Base-by-base conservation (phyloP, 2,329 filamentous ascomycete species). In the Meredithiella fracta region DNA sequence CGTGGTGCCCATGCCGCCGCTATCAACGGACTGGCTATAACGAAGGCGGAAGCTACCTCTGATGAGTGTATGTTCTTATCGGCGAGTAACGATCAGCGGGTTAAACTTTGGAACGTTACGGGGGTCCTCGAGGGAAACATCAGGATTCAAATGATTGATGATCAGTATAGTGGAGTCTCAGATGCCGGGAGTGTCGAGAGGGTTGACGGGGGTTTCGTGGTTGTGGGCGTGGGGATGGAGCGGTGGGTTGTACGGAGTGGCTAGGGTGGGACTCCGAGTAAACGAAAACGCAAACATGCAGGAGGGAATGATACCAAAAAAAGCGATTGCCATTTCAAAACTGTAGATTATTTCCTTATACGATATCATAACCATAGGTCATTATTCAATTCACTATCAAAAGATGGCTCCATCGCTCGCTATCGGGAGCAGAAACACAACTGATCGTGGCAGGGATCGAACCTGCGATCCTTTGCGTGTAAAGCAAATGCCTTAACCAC, bases 1-100 rank as follows among this genome's bases (percentile, higher is more conserved):
- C 70, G 70, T 23, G 72, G 73, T 1, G 83, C 85, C 0, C 86
- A 92, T 63, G 80, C 82, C 0, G 84, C 85, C 1, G 83, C 85
- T 1, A 72, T 90, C 47, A 89, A 84, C 17, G 79, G 77, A 0
- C 61, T 79, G 1, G 53, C 58, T 3, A 34, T 59, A 3, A 34
- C 31, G 5, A 23, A 31, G n/a, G 51, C n/a, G 23, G 37, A 47
- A 29, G 40, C 29, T 11, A 23, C n/a, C 5, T 17, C 9, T 9
- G 51, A 57, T 31, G 11, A 11, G 17, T 49, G 53, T 22, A n/a
- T 52, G 8, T 38, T 57, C 15, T 68, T 73, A 26, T 77, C 69
- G 7, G 69, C 72, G 31, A 77, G 79, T 63, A 83, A 80, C 59
- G 80, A 83, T 65, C 80, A 83, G 66, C 69, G 76, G 15, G 66